Conservation (phyloP, 148 eudicot species). For the Dianthus caryophyllus region DNA sequence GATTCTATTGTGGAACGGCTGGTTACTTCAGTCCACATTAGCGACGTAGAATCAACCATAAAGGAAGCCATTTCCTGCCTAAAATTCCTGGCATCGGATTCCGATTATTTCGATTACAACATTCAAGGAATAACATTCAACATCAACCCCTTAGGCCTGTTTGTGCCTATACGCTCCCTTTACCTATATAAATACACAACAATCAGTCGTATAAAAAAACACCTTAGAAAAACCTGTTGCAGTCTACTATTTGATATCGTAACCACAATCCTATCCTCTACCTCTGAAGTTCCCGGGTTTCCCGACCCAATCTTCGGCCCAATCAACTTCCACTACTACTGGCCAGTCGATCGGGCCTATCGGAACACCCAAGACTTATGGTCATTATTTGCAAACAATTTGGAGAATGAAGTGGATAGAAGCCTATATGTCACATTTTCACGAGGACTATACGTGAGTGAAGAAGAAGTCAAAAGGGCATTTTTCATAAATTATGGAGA, state of each 20-base stretch:
- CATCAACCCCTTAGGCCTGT: conserved; percentile 1
- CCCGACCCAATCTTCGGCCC: conserved; percentile 18
- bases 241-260: conserved; percentile 15
- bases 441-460: conserved; percentile 16
- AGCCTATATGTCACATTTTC: conserved; percentile 40
- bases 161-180: conserved; percentile 4
- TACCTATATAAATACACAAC: conserved; percentile 1
- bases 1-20: neutral
- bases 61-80: conserved; percentile 4
- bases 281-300: conserved; percentile 9
- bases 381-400: neutral
- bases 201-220: conserved; percentile 17
- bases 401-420: conserved; percentile 23
- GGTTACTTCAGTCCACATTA: neutral
- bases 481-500: conserved; percentile 25
- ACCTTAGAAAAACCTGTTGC: conserved; percentile 4
- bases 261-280: neutral
- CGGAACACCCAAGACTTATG: neutral
- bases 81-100: conserved; percentile 12
- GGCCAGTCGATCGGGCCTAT: neutral
- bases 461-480: conserved; percentile 17
- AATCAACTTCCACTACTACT: neutral
- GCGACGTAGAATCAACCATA: neutral
- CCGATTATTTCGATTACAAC: neutral
- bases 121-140: neutral